phyloP scores from a whole-genome alignment of 2,329 filamentous ascomycete species.

The Coniochaeta pulveracea region DNA sequence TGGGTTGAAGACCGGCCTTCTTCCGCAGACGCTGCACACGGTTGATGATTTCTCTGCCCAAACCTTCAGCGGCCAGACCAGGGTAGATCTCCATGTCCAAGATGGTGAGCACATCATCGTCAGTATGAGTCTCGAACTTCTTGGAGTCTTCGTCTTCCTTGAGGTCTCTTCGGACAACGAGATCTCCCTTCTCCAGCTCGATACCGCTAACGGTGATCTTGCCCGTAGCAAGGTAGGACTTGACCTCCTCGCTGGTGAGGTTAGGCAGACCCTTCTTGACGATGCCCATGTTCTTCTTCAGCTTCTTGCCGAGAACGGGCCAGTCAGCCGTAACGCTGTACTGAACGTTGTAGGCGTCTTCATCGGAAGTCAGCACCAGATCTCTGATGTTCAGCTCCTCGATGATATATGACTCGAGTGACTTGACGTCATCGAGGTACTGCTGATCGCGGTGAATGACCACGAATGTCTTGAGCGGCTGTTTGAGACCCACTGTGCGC shows the following conservation, averaged over 20 bases:
- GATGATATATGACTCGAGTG: slow-evolving; percentile 75
- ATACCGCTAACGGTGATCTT: slow-evolving; percentile 80
- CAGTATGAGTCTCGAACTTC: slow-evolving; percentile 76
- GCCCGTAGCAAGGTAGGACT: slow-evolving; percentile 61
- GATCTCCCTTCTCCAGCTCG: slow-evolving; percentile 67
- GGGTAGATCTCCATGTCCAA: slow-evolving; percentile 67
- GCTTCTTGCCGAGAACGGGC: slow-evolving; percentile 89
- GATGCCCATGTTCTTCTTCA: slow-evolving; percentile 86
- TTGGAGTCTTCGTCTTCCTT: slow-evolving; percentile 60
- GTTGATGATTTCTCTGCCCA: slow-evolving; percentile 88
- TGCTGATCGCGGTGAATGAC: slow-evolving; percentile 76
- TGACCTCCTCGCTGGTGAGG: slow-evolving; percentile 70
- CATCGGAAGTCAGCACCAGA: slow-evolving; percentile 72
- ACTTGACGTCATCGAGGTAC: slow-evolving; percentile 78
- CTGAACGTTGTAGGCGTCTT: slow-evolving; percentile 83
- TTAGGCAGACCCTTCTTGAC: slow-evolving; percentile 83
- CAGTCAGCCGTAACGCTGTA: slow-evolving; percentile 88
- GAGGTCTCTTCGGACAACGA: slow-evolving; percentile 71
- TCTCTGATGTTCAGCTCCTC: slow-evolving; percentile 90
- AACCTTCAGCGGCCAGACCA: slow-evolving; percentile 76
- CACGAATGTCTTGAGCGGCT: slow-evolving; percentile 77
- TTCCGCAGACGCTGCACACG: slow-evolving; percentile 87
- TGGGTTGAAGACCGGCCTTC: slow-evolving; percentile 81
- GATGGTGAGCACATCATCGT: slow-evolving; percentile 82
- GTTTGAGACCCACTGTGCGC: slow-evolving; percentile 76